phyloP scores from a whole-genome alignment of 2,329 filamentous ascomycete species.

The Raffaelea albimanens region DNA sequence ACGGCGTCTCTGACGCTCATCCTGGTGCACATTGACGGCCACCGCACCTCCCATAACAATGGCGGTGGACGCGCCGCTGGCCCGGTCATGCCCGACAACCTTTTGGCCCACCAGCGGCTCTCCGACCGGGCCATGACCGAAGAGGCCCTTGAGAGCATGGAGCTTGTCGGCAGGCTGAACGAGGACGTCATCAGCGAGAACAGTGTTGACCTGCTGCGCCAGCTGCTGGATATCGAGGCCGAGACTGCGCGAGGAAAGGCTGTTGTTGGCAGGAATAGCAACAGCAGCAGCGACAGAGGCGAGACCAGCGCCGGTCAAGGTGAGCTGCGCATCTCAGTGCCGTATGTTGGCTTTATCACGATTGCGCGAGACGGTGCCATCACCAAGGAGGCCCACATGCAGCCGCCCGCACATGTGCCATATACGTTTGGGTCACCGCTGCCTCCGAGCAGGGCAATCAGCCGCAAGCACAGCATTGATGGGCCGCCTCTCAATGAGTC shows the following conservation, averaged over 20 bases:
- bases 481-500: too few species aligned
- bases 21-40: constrained; percentile 25
- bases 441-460: background rate
- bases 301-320: background rate
- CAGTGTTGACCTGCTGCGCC: constrained; percentile 20
- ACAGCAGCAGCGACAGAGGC: background rate
- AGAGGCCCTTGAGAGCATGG: constrained; percentile 24
- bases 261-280: background rate
- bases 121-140: constrained; percentile 30
- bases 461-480: background rate
- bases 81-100: constrained; percentile 3
- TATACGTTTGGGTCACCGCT: background rate
- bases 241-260: constrained; percentile 15
- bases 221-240: constrained; percentile 23
- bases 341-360: constrained; percentile 31
- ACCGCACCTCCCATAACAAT: constrained; percentile 8
- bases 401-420: background rate
- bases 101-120: constrained; percentile 27
- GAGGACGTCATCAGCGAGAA: constrained; percentile 21
- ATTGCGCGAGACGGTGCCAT: constrained; percentile 17
- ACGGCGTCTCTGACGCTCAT: constrained; percentile 25
- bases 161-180: constrained; percentile 17
- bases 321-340: constrained; percentile 26
- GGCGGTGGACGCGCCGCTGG: background rate
- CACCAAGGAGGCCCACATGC: constrained; percentile 4